phyloP scores from a whole-genome alignment of 2,329 filamentous ascomycete species.

The Knoxdaviesia proteae region DNA sequence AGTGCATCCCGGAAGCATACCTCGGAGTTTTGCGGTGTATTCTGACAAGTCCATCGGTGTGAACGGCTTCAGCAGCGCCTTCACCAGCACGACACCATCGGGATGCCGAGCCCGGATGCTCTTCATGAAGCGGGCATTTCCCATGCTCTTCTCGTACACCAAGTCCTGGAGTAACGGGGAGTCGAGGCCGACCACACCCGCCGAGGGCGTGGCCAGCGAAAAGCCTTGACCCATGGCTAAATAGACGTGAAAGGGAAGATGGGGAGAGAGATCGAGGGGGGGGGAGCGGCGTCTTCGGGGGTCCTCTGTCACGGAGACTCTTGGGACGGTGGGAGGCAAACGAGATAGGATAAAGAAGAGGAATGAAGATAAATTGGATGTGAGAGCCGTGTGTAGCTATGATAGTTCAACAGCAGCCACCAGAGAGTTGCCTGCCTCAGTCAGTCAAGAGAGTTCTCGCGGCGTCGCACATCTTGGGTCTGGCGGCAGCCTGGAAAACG shows the following conservation, averaged over 20 bases:
- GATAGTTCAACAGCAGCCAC: no score
- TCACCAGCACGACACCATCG: constrained; percentile 81
- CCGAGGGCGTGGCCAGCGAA: constrained; percentile 77
- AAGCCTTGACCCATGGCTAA: constrained; percentile 80
- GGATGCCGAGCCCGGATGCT: constrained; percentile 78
- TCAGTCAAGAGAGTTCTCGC: no score
- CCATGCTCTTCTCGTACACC: constrained; percentile 79
- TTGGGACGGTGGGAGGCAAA: no score
- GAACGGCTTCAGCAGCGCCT: constrained; percentile 86
- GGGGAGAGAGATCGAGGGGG: no score
- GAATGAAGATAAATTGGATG: no score
- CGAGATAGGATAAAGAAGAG: no score
- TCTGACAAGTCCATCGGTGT: constrained; percentile 57
- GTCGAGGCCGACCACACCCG: constrained; percentile 83
- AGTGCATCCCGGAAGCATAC: constrained; percentile 23
- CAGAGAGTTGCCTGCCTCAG: no score
- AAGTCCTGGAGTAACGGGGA: constrained; percentile 79
- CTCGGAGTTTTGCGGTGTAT: constrained; percentile 53
- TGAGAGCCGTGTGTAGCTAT: no score
- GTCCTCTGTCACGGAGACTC: no score
- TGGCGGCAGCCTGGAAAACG: no score
- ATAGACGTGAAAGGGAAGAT: constrained; percentile 1
- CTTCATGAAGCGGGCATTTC: constrained; percentile 89
- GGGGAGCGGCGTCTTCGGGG: no score
- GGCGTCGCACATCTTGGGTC: no score